phyloP scores from a whole-genome alignment of 2,329 filamentous ascomycete species.

The Drechslerella dactyloides region DNA sequence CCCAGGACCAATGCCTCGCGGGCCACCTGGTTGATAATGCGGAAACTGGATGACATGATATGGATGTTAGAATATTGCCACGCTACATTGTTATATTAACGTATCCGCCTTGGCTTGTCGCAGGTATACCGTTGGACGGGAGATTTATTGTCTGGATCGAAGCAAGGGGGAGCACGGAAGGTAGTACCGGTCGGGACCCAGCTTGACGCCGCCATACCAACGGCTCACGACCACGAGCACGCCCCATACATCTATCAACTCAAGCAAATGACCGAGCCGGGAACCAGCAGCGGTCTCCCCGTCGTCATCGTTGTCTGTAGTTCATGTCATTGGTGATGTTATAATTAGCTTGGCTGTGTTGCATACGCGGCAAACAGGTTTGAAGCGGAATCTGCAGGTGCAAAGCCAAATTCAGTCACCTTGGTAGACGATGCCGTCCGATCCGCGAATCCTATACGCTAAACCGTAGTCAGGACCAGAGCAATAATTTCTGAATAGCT shows the following conservation, averaged over 20 bases:
- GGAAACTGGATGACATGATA: constrained; percentile 24
- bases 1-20: constrained; percentile 41
- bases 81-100: background rate
- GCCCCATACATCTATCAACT: constrained; percentile 93
- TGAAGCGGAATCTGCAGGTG: constrained; percentile 2
- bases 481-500: background rate
- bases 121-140: constrained; percentile 7
- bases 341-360: constrained; percentile 4
- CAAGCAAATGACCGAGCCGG: constrained; percentile 84
- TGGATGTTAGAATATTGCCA: background rate
- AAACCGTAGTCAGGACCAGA: constrained; percentile 7
- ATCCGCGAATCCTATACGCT: constrained; percentile 48
- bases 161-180: background rate
- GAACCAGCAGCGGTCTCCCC: constrained; percentile 91
- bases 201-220: constrained; percentile 91
- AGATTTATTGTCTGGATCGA: background rate
- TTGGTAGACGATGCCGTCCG: constrained; percentile 47
- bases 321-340: constrained; percentile 18
- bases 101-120: background rate
- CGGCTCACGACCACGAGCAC: constrained; percentile 89
- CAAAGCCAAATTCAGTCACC: constrained; percentile 14
- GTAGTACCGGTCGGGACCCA: constrained; percentile 75
- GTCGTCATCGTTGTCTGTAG: constrained; percentile 84
- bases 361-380: constrained; percentile 5
- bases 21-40: constrained; percentile 50